These are phyloP conservation scores for Ustilago nuda DNA, from an alignment of 1,284 basidiomycete species.

Conservation along the genomic window DNA sequence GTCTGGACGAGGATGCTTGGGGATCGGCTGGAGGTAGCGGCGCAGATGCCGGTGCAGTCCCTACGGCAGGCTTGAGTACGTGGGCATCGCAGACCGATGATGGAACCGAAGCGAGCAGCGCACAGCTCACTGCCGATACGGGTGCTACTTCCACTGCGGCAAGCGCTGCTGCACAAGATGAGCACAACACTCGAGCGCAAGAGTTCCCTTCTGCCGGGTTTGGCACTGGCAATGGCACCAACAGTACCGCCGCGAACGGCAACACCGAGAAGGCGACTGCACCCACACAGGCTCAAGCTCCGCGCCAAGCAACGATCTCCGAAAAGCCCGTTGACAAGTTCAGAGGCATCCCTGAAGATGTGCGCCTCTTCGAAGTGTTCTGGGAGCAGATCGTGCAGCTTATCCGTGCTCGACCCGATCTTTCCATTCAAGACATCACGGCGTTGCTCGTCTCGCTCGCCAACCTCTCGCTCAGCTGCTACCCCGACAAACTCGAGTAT, in stretches of 20 bases:
- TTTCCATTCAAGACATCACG: constrained; percentile 66
- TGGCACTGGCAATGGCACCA: constrained; percentile 13
- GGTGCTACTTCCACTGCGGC: constrained; percentile 24
- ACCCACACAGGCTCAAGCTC: constrained; percentile 20
- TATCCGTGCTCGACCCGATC: constrained; percentile 66
- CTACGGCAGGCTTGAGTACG: constrained; percentile 26
- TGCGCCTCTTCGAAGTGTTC: constrained; percentile 68
- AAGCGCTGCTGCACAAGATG: constrained; percentile 16
- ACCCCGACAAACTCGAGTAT: constrained; percentile 68
- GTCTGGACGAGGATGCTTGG: constrained; percentile 60
- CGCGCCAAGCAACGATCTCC: constrained; percentile 18
- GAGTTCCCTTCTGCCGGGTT: constrained; percentile 39
- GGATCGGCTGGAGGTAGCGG: constrained; percentile 48
- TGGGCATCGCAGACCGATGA: constrained; percentile 51
- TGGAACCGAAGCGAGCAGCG: constrained; percentile 39
- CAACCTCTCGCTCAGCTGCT: constrained; percentile 67
- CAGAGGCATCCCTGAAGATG: constrained; percentile 67
- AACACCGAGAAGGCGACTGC: constrained; percentile 36
- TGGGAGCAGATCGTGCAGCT: constrained; percentile 68
- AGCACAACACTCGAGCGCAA: constrained; percentile 39
- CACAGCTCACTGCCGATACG: constrained; percentile 34
- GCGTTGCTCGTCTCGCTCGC: constrained; percentile 65
- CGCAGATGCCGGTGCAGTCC: constrained; percentile 12
- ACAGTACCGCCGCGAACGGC: constrained; percentile 24
- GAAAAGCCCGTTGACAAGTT: constrained; percentile 58